These are phyloP conservation scores for Peniophora sp. DNA, from an alignment of 1,284 basidiomycete species.

Conservation along the genomic window DNA sequence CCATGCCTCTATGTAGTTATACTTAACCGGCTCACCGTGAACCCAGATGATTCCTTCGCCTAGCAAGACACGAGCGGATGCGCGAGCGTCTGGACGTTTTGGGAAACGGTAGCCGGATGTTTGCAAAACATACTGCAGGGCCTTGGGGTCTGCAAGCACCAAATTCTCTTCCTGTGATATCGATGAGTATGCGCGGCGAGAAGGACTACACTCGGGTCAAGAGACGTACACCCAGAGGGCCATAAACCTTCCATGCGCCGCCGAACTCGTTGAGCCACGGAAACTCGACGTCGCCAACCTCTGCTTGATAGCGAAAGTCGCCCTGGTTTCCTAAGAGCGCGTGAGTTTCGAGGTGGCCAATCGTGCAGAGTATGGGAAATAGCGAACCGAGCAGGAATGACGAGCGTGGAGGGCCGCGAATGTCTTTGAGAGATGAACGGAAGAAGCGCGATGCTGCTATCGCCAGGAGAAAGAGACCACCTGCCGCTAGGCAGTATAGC, in stretches of 20 bases:
- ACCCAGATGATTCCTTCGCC: constrained; percentile 14
- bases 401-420: constrained; percentile 2
- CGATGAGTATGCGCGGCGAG: not conserved
- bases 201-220: not conserved
- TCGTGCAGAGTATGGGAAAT: no score
- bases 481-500: not conserved
- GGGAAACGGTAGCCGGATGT: constrained; percentile 16
- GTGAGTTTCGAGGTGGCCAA: constrained; percentile 5
- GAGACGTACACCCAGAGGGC: constrained; percentile 19
- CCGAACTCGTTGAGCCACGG: constrained; percentile 24
- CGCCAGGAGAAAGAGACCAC: not conserved
- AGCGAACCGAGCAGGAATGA: constrained; percentile 2
- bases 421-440: not conserved
- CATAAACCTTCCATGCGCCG: constrained; percentile 18
- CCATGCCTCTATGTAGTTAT: not conserved
- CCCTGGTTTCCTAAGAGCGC: constrained; percentile 17
- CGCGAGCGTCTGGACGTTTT: constrained; percentile 12
- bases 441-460: no score
- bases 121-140: constrained; percentile 19
- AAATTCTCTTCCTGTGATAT: constrained; percentile 9
- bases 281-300: constrained; percentile 23
- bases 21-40: constrained; percentile 7
- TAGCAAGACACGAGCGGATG: constrained; percentile 7
- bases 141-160: constrained; percentile 16
- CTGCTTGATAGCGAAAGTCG: constrained; percentile 15